Conservation (phyloP, 176 grass and related monocot genomes). For the Chrysopogon serrulatus region DNA sequence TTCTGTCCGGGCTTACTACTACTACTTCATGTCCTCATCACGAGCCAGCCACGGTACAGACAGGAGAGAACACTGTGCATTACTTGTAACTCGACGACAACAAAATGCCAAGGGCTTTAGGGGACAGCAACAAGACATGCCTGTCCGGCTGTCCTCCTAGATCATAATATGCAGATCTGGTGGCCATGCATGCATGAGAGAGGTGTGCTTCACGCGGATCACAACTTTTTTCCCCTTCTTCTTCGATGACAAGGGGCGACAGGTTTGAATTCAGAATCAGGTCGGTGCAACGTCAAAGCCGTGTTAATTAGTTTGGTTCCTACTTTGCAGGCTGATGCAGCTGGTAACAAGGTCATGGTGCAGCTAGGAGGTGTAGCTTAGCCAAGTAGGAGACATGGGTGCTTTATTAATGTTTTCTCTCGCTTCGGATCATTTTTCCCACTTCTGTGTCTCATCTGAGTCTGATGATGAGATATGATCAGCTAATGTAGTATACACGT, state of each 20-base stretch:
- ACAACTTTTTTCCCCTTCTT: neutral
- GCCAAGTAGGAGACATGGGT: too few relatives aligned
- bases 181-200: neutral
- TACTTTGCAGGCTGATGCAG: neutral
- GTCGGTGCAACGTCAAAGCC: neutral
- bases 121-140: conserved; percentile 7
- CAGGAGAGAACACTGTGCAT: neutral
- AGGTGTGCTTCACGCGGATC: conserved; percentile 30
- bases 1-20: neutral
- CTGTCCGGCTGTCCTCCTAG: neutral
- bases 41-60: neutral
- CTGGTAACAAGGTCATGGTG: too few relatives aligned
- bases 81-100: neutral
- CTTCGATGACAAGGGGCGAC: neutral
- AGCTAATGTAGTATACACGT: too few relatives aligned
- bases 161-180: neutral
- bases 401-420: too few relatives aligned
- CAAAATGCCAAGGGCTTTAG: neutral
- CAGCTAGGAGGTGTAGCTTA: too few relatives aligned
- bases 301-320: neutral
- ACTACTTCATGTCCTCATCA: neutral
- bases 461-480: too few relatives aligned
- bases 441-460: too few relatives aligned
- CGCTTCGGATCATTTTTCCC: too few relatives aligned
- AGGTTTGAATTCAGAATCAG: neutral